Evolutionary conservation across 352 stramenopile species (phyloP), one percentile per base, ranked within the genome.

Genomic region (Pythium monospermum): DNA sequence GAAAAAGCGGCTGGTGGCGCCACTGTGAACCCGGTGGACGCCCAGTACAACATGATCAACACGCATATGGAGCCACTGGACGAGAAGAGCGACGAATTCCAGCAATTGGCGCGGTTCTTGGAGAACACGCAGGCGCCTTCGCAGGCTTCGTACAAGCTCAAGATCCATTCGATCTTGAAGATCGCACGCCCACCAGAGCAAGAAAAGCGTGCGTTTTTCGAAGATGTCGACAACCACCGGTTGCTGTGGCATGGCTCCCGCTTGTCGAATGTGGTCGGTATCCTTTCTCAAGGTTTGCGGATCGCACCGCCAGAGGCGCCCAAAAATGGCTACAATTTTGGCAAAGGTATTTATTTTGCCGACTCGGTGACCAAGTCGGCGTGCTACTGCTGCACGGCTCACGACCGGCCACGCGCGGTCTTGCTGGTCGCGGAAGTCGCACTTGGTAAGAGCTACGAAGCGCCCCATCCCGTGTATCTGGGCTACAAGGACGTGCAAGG

Each of bases 241-340:
- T 63, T 96, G 26, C 55, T 96, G 8, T 96, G 83, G 85, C 85
- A 95, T 51, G 85, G 85, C 21, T 89, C 80, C 7, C 68, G 71
- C 75, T 15, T 73, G 2, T 61, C 70, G 27, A 91, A 90, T 30
- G 71, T 85, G 18, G 60, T 80, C 16, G 81, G 78, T 23, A 87
- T 91, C 51, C 38, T 92, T 4, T 79, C 68, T 1, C 64, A 88
- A 39, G 80, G 77, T 6, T 57, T 93, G 7, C 76, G 76, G 3
- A 76, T 91, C 31, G 77, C 83, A 28, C 80, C 83, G 3, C 72
- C 77, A 2, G 78, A 88, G 46, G 77, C 73, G 8, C 77, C 75
- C 0, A 57, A 57, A n/a, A 80, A 73, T n/a, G 83, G 80, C 31
- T 87, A 83, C 53, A 65, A 65, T 30, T 90, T 87, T 41, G 83